Conservation (phyloP, 1,139 yeast genomes). For the Lodderomyces margitis region DNA sequence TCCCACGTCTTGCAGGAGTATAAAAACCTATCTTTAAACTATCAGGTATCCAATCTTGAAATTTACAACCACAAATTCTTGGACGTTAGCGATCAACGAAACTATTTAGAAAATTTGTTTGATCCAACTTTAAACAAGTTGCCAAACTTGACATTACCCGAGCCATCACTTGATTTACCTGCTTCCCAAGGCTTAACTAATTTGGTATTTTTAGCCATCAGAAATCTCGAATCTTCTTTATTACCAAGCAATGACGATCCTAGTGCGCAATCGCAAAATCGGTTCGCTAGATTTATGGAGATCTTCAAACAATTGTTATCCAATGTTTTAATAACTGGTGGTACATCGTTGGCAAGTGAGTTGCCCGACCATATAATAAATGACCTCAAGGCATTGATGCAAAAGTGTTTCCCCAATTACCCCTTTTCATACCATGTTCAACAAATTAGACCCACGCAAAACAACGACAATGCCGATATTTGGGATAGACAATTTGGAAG, state of each 20-base stretch:
- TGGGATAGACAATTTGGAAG: constrained; percentile 58
- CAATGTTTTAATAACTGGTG: constrained; percentile 70
- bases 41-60: constrained; percentile 39
- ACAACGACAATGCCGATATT: constrained; percentile 29
- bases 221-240: constrained; percentile 32
- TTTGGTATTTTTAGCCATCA: constrained; percentile 38
- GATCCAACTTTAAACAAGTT: constrained; percentile 47
- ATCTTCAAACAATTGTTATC: constrained; percentile 44
- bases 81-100: constrained; percentile 39
- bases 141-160: constrained; percentile 31
- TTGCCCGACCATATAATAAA: constrained; percentile 59
- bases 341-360: constrained; percentile 58
- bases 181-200: constrained; percentile 41
- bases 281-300: constrained; percentile 40
- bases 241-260: constrained; percentile 22
- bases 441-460: constrained; percentile 15
- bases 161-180: constrained; percentile 39
- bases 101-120: constrained; percentile 52
- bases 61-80: constrained; percentile 45
- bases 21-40: constrained; percentile 16
- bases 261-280: constrained; percentile 22
- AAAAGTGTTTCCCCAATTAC: constrained; percentile 50
- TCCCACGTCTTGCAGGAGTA: constrained; percentile 46
- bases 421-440: constrained; percentile 25
- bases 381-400: constrained; percentile 51